phyloP scores from a whole-genome alignment of 2,329 filamentous ascomycete genomes.

The Teratosphaeria epicoccoides region DNA sequence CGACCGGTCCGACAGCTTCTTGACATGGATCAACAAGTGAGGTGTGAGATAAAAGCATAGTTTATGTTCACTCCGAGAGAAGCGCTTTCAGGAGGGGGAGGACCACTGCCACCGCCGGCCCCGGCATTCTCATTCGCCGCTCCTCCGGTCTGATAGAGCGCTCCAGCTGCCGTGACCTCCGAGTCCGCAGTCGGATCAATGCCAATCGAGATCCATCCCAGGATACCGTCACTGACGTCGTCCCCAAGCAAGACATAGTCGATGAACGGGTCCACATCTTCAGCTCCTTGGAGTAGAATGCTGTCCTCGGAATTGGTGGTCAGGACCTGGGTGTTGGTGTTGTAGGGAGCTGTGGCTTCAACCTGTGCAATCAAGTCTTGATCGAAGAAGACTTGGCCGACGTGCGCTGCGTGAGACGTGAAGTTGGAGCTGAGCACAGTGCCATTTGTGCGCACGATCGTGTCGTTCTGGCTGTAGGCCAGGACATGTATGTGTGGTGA shows the following conservation, averaged over 20 bases:
- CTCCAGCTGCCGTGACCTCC: slow-evolving; percentile 10
- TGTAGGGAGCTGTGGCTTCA: slow-evolving; percentile 37
- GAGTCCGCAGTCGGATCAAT: slow-evolving; percentile 31
- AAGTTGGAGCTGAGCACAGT: slow-evolving; percentile 23
- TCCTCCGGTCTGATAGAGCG: slow-evolving; percentile 13
- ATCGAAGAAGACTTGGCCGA: slow-evolving; percentile 57
- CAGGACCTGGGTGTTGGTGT: slow-evolving; percentile 31
- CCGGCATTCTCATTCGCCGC: slow-evolving; percentile 12
- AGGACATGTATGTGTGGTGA: no score
- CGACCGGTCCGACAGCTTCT: no score
- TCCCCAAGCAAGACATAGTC: slow-evolving; percentile 49
- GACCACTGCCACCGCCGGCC: slow-evolving; percentile 4
- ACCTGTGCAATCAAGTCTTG: slow-evolving; percentile 46
- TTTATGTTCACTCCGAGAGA: no score
- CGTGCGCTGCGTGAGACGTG: slow-evolving; percentile 40
- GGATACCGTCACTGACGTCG: slow-evolving; percentile 39
- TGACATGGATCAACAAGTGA: no score
- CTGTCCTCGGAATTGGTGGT: slow-evolving; percentile 44
- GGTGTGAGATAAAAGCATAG: no score
- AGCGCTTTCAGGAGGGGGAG: slow-evolving; percentile 5
- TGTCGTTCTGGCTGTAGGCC: no score
- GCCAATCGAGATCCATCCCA: slow-evolving; percentile 45
- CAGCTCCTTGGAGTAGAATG: slow-evolving; percentile 37
- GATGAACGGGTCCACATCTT: slow-evolving; percentile 46
- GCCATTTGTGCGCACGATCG: slow-evolving; percentile 19